Evolutionary conservation across 176 grass and related monocot species (phyloP).

Genomic region (Musa schizocarpa): DNA sequence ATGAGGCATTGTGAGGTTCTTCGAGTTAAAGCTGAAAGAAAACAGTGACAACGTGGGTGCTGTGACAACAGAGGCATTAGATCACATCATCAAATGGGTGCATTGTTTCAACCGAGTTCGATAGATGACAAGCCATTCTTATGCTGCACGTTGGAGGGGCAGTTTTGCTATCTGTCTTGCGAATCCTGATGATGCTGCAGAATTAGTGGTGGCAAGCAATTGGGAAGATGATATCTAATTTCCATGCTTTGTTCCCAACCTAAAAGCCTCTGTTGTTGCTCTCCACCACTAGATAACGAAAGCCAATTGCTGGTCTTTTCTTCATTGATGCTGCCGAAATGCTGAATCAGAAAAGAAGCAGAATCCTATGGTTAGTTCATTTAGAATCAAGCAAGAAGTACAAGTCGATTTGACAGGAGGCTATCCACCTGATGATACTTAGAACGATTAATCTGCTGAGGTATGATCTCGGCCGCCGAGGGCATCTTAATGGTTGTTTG

Average conservation of each 20-base stretch:
- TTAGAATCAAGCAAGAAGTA: background rate
- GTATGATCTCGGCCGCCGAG: background rate
- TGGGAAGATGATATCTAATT: slow-evolving; percentile 21
- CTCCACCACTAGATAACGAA: slow-evolving; percentile 1
- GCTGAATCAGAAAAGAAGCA: background rate
- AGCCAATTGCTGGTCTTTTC: background rate
- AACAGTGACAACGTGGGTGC: background rate
- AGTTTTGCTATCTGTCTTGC: background rate
- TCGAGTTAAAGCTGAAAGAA: no score
- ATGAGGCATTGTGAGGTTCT: no score
- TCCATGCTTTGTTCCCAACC: slow-evolving; percentile 16
- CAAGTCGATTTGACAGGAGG: background rate
- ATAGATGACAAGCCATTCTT: background rate
- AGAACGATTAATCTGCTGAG: background rate
- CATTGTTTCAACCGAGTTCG: slow-evolving; percentile 7
- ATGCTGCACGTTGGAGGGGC: background rate
- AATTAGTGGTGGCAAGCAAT: background rate
- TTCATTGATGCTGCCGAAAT: background rate
- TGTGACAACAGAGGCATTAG: background rate
- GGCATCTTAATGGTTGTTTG: background rate
- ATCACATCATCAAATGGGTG: background rate
- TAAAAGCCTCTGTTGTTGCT: slow-evolving; percentile 20
- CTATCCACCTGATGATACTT: background rate
- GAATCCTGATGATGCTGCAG: slow-evolving; percentile 17
- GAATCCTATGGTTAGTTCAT: no score